Evolutionary conservation across 148 eudicot genomes (phyloP).

Genomic region (Spergularia bocconei): DNA sequence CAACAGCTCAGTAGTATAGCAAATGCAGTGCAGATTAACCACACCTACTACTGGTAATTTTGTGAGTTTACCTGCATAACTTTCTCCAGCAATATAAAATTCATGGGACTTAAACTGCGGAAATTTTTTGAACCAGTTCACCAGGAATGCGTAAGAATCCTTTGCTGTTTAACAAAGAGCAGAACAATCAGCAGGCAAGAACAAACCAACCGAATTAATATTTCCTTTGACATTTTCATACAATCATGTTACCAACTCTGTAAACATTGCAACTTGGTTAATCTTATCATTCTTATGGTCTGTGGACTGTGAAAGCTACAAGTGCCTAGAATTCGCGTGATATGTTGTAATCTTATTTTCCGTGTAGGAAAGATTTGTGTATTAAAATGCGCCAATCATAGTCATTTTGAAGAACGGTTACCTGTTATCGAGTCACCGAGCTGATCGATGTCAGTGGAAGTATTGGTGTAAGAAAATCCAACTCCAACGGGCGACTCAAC

Average conservation of each 20-base stretch:
- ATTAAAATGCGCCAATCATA: background rate
- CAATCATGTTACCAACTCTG: no score
- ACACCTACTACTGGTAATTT: background rate
- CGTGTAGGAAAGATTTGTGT: no score
- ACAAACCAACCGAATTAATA: no score
- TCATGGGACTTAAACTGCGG: slow-evolving; percentile 80
- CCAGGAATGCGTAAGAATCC: slow-evolving; percentile 63
- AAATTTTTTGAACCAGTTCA: slow-evolving; percentile 76
- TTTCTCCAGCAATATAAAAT: slow-evolving; percentile 83
- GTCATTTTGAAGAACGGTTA: slow-evolving; percentile 2
- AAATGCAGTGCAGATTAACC: background rate
- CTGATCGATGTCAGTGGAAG: slow-evolving; percentile 46
- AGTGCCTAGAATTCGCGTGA: no score
- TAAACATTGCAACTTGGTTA: no score
- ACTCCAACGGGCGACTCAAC: slow-evolving; percentile 88
- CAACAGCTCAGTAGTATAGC: background rate
- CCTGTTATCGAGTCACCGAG: slow-evolving; percentile 78
- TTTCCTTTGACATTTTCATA: no score
- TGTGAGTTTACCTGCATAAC: slow-evolving; percentile 67
- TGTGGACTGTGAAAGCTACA: no score
- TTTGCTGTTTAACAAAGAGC: slow-evolving; percentile 40
- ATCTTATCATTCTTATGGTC: no score
- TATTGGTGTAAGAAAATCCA: slow-evolving; percentile 87
- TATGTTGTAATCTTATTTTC: no score
- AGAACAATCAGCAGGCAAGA: background rate